These are phyloP conservation scores for Jaapia argillacea DNA, from an alignment of 768 basidiomycete species.

Conservation along the genomic window DNA sequence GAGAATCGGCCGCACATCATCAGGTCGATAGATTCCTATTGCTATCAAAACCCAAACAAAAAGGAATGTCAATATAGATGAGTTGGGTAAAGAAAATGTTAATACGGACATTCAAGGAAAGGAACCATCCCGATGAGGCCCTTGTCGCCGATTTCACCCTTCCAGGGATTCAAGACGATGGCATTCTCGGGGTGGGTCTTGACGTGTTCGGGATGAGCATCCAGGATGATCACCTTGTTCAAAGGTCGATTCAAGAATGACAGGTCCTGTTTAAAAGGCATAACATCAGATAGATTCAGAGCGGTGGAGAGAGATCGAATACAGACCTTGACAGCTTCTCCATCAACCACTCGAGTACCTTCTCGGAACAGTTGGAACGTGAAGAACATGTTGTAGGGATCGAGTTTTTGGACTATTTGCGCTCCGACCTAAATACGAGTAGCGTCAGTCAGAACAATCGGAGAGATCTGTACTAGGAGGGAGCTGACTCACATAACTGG, in stretches of 20 bases:
- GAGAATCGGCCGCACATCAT: slow-evolving; percentile 83
- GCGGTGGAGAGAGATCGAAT: background rate
- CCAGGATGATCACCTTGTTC: slow-evolving; percentile 73
- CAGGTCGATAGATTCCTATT: slow-evolving; percentile 82
- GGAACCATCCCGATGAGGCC: slow-evolving; percentile 91
- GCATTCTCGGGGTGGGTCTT: slow-evolving; percentile 83
- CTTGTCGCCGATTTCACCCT: slow-evolving; percentile 62
- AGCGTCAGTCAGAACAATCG: background rate
- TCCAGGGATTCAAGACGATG: slow-evolving; percentile 78
- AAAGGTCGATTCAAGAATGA: slow-evolving; percentile 77
- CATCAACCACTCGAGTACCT: slow-evolving; percentile 74
- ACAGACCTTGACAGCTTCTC: slow-evolving; percentile 74
- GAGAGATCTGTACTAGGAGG: slow-evolving; percentile 2
- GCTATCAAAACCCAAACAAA: slow-evolving; percentile 34
- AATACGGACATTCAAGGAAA: slow-evolving; percentile 76
- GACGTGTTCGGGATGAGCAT: slow-evolving; percentile 73
- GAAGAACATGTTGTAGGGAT: slow-evolving; percentile 86
- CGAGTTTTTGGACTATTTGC: slow-evolving; percentile 87
- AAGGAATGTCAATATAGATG: background rate
- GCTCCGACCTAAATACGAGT: slow-evolving; percentile 58
- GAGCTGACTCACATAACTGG: slow-evolving; percentile 55
- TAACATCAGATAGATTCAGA: background rate
- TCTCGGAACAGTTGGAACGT: slow-evolving; percentile 90
- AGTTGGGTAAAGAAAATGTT: background rate
- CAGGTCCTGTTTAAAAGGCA: slow-evolving; percentile 51